These are phyloP conservation scores for Tolypocladium inflatum DNA, from an alignment of 2,329 filamentous ascomycete species.

Conservation along the genomic window DNA sequence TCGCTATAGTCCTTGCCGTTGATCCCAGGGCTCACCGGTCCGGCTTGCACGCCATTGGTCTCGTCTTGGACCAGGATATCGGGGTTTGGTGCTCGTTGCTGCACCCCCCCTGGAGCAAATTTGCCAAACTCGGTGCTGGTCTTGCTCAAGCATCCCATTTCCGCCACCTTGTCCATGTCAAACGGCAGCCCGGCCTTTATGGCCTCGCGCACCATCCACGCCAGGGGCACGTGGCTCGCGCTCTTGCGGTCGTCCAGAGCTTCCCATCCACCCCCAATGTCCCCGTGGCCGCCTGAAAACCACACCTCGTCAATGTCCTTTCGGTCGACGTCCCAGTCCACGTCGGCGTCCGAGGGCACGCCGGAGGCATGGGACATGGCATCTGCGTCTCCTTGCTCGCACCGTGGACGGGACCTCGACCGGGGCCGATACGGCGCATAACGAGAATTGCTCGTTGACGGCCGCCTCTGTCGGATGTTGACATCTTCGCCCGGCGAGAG, in stretches of 20 bases:
- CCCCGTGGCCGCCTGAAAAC: conserved; percentile 72
- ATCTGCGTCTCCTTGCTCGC: conserved; percentile 11
- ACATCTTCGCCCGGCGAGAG: conserved; percentile 5
- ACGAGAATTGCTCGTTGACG: conserved; percentile 7
- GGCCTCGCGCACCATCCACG: conserved; percentile 58
- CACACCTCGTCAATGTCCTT: conserved; percentile 75
- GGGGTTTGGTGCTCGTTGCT: conserved; percentile 4
- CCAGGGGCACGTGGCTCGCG: conserved; percentile 57
- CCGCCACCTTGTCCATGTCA: conserved; percentile 56
- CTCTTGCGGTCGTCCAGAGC: conserved; percentile 46
- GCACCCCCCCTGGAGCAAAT: background rate
- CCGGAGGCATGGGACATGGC: conserved; percentile 21
- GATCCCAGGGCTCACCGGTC: conserved; percentile 9
- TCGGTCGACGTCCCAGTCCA: conserved; percentile 36
- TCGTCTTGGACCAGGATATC: conserved; percentile 15
- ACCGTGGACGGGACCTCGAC: conserved; percentile 25
- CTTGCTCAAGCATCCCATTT: conserved; percentile 46
- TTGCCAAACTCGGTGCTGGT: conserved; percentile 4
- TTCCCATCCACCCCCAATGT: conserved; percentile 71
- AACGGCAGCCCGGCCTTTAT: conserved; percentile 59
- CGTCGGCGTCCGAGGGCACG: conserved; percentile 15
- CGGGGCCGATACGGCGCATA: conserved; percentile 33
- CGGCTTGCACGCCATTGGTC: conserved; percentile 7
- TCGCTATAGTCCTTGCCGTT: conserved; percentile 12
- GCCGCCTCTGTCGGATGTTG: background rate